Percentiles rank a stretch among this genome's conserved stretches.
Evolutionary conservation across 2,329 filamentous ascomycete genomes (phyloP).

Genomic region (Aspergillus latus): DNA sequence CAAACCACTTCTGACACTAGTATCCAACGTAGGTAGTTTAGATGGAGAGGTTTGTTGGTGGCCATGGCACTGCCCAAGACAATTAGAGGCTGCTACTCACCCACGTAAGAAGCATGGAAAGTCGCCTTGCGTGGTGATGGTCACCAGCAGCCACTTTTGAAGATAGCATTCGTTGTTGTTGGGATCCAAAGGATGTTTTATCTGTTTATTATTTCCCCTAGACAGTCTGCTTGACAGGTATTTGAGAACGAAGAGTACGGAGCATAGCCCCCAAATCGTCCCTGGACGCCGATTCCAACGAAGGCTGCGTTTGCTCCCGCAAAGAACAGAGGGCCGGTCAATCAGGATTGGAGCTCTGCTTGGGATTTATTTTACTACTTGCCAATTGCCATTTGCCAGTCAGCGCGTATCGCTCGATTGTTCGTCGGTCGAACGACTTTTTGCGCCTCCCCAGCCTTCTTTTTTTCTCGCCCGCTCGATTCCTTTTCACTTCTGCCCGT

Average conservation of each 20-base stretch:
- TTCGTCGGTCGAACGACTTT: constrained; percentile 11
- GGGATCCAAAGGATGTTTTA: neutral
- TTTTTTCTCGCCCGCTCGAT: constrained; percentile 10
- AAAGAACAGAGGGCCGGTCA: constrained; percentile 2
- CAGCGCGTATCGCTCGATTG: constrained; percentile 11
- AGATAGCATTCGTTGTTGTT: neutral
- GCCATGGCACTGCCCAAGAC: neutral
- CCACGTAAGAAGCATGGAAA: constrained; percentile 13
- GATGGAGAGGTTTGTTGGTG: neutral
- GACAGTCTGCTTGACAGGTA: neutral
- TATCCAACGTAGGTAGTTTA: neutral
- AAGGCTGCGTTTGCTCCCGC: constrained; percentile 7
- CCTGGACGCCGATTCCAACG: constrained; percentile 4
- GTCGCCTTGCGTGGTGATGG: constrained; percentile 11
- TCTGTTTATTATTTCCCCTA: neutral
- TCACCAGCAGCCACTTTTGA: neutral
- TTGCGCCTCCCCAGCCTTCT: constrained; percentile 27
- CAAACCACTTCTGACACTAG: neutral
- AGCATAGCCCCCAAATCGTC: too few species aligned
- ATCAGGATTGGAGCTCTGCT: constrained; percentile 8
- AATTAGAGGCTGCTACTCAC: constrained; percentile 3
- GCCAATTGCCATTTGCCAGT: neutral
- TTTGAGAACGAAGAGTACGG: neutral
- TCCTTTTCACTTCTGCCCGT: constrained; percentile 10
- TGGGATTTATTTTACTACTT: neutral